Percentiles rank a stretch among this genome's conserved stretches.
Conservation (phyloP, 371 early-diverging fungal species). For the Mortierella sp. region DNA sequence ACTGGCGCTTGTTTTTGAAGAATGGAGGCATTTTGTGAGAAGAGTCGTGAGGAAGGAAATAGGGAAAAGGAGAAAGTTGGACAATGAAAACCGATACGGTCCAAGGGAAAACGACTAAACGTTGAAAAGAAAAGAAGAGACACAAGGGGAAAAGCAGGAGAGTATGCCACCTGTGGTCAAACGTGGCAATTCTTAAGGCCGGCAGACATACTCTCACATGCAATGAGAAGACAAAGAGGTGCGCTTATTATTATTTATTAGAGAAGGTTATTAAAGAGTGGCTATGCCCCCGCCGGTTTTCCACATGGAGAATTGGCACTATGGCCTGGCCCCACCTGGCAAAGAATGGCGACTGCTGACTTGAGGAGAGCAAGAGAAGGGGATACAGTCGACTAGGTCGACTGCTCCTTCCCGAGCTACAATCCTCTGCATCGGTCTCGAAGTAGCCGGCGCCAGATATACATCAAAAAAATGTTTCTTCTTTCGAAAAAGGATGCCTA, state of each 20-base stretch:
- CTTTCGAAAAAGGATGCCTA: slow-evolving; percentile 54
- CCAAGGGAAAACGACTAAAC: no score
- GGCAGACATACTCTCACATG: neutral
- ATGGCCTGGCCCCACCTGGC: slow-evolving; percentile 61
- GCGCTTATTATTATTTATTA: neutral
- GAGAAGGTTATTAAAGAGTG: neutral
- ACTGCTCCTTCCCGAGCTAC: slow-evolving; percentile 22
- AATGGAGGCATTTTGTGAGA: neutral
- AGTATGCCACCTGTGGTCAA: no score
- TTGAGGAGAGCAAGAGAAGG: slow-evolving; percentile 33
- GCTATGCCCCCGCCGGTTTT: slow-evolving; percentile 59
- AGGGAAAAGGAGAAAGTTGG: no score
- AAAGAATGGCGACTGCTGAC: slow-evolving; percentile 58
- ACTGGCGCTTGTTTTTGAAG: neutral
- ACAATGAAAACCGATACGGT: no score
- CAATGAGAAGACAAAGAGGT: no score
- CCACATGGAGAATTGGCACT: slow-evolving; percentile 58
- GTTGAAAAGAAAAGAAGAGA: no score
- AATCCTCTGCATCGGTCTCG: slow-evolving; percentile 55
- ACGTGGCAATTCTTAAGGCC: no score
- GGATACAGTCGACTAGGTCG: neutral
- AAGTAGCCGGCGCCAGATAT: slow-evolving; percentile 60
- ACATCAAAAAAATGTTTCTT: slow-evolving; percentile 44
- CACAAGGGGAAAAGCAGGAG: no score
- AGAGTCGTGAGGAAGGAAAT: neutral